Conservation (phyloP, 352 stramenopile genomes). For the Thraustochytrium sp. region DNA sequence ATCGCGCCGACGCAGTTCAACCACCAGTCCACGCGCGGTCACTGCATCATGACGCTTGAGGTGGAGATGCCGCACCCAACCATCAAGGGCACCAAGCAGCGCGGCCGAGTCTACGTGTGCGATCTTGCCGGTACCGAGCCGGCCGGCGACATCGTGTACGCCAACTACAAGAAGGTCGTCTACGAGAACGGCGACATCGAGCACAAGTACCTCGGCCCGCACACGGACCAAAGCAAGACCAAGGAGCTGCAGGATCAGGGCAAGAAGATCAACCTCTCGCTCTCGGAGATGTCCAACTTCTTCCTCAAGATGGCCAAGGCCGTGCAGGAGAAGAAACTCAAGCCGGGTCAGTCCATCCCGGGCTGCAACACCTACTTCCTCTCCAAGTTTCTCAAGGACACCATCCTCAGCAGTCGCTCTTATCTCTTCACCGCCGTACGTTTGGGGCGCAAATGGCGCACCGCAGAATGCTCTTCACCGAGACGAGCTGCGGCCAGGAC, state of each 20-base stretch:
- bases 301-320: slow-evolving; percentile 94
- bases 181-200: slow-evolving; percentile 83
- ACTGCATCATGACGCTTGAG: slow-evolving; percentile 91
- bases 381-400: slow-evolving; percentile 92
- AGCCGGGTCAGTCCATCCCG: slow-evolving; percentile 80
- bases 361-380: slow-evolving; percentile 89
- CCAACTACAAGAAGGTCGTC: slow-evolving; percentile 83
- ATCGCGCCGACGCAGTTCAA: slow-evolving; percentile 89
- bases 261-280: slow-evolving; percentile 90
- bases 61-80: slow-evolving; percentile 84
- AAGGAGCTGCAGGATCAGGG: slow-evolving; percentile 87
- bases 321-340: slow-evolving; percentile 86
- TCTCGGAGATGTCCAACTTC: slow-evolving; percentile 90
- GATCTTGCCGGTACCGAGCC: slow-evolving; percentile 85
- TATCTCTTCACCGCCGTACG: slow-evolving; percentile 79
- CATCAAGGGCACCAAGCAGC: slow-evolving; percentile 76
- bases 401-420: slow-evolving; percentile 82
- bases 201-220: slow-evolving; percentile 78
- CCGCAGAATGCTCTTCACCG: too few species aligned
- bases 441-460: neutral
- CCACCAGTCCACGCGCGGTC: slow-evolving; percentile 81
- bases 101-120: slow-evolving; percentile 82
- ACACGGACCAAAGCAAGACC: slow-evolving; percentile 79
- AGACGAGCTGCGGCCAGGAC: too few species aligned
- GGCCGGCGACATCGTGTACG: slow-evolving; percentile 84